Percentiles rank a stretch among this genome's conserved stretches.
These are phyloP conservation scores for Populus hybrid DNA, from an alignment of 441 rosid genomes.

Conservation along the genomic window DNA sequence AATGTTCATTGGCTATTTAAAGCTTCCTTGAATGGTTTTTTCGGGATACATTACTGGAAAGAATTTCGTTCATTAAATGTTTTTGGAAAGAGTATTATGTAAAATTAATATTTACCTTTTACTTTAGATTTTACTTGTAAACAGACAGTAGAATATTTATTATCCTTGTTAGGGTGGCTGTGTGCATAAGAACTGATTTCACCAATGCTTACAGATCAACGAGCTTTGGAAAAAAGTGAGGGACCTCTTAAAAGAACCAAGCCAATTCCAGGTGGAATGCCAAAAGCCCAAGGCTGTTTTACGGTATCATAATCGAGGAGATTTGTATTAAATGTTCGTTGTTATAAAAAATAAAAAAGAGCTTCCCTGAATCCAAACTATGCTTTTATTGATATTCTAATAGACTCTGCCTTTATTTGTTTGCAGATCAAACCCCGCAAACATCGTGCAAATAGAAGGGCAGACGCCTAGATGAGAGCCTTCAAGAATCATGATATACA, in stretches of 20 bases:
- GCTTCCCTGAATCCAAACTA: not conserved
- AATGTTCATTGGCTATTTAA: not conserved
- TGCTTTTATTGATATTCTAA: not conserved
- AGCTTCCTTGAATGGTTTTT: not conserved
- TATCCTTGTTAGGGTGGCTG: too few relatives aligned
- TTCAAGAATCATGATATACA: not conserved
- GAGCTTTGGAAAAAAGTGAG: constrained; percentile 41
- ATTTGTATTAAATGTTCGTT: not conserved
- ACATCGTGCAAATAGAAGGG: not conserved
- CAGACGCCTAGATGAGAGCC: not conserved
- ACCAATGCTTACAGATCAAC: constrained; percentile 32
- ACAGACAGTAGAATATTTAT: too few relatives aligned
- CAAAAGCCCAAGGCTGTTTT: constrained; percentile 52
- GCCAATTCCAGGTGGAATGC: constrained; percentile 46
- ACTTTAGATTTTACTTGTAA: too few relatives aligned
- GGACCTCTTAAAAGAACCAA: constrained; percentile 43
- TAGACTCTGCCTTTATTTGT: not conserved
- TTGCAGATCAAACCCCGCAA: constrained; percentile 1
- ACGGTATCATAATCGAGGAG: constrained; percentile 28
- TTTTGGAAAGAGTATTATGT: not conserved
- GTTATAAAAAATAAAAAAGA: constrained; percentile 15
- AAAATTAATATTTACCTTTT: too few relatives aligned
- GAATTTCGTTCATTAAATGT: not conserved
- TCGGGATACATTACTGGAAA: not conserved
- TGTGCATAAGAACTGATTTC: not conserved